These are phyloP conservation scores for Monosporascus sp. DNA, from an alignment of 2,329 filamentous ascomycete species.

Conservation along the genomic window DNA sequence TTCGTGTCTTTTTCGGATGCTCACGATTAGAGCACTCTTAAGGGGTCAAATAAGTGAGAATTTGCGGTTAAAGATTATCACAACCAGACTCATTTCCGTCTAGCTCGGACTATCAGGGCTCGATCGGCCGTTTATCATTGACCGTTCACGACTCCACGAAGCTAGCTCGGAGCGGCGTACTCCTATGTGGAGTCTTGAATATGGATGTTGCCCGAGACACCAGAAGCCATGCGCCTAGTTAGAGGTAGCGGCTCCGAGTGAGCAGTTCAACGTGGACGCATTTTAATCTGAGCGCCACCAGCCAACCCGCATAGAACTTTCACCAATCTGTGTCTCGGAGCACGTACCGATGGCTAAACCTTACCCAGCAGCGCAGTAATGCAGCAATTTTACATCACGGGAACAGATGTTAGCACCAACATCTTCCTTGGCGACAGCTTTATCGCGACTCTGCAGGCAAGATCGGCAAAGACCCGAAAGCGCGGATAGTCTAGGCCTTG, in stretches of 20 bases:
- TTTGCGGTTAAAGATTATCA: no score
- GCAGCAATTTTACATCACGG: background rate
- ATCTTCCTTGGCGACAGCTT: background rate
- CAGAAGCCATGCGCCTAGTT: background rate
- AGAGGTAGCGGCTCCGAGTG: background rate
- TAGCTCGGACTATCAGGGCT: no score
- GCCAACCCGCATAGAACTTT: no score
- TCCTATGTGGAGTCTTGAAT: background rate
- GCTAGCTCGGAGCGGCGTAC: background rate
- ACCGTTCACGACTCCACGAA: no score
- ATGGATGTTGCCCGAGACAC: background rate
- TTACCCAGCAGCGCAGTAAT: background rate
- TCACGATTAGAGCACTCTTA: no score
- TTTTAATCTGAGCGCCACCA: no score
- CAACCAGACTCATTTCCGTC: no score
- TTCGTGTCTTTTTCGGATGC: no score
- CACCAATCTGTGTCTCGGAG: background rate
- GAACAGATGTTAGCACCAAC: background rate
- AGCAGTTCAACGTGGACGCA: no score
- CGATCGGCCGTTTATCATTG: no score
- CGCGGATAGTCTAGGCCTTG: background rate
- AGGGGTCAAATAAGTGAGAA: no score
- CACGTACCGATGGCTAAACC: background rate
- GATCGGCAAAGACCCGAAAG: background rate
- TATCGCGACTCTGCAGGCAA: background rate